Evolutionary conservation across 2,329 filamentous ascomycete species (phyloP).

Genomic region (Hypoxylon sp.): DNA sequence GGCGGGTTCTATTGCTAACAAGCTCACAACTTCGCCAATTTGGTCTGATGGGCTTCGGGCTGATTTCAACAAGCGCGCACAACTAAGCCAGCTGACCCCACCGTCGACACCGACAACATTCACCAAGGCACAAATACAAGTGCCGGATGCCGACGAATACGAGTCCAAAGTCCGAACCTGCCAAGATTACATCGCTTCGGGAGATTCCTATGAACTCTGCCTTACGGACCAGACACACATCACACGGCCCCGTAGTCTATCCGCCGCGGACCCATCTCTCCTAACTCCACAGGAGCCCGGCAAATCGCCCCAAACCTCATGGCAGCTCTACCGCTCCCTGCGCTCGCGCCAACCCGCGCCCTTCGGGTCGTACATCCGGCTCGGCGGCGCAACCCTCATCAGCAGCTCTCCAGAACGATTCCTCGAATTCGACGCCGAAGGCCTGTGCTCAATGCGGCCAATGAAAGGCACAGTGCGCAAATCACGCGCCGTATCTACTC

Average conservation of each 20-base stretch:
- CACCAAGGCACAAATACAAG: constrained; percentile 52
- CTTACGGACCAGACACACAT: constrained; percentile 82
- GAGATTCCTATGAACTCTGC: constrained; percentile 89
- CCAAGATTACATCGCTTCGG: constrained; percentile 79
- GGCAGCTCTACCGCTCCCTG: constrained; percentile 80
- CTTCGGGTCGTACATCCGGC: constrained; percentile 85
- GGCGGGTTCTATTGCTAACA: constrained; percentile 59
- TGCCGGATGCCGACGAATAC: constrained; percentile 68
- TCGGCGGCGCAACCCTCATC: constrained; percentile 79
- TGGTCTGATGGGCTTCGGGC: constrained; percentile 54
- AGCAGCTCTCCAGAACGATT: constrained; percentile 93
- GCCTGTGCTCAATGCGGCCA: constrained; percentile 83
- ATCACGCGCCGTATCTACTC: constrained; percentile 72
- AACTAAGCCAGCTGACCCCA: constrained; percentile 49
- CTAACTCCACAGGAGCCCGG: constrained; percentile 56
- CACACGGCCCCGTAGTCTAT: constrained; percentile 56
- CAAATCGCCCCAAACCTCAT: constrained; percentile 61
- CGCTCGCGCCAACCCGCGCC: constrained; percentile 82
- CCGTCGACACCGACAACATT: constrained; percentile 49
- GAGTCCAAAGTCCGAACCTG: constrained; percentile 77
- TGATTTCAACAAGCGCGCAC: constrained; percentile 40
- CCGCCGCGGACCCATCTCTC: constrained; percentile 66
- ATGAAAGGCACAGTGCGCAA: constrained; percentile 99
- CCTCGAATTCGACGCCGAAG: constrained; percentile 69
- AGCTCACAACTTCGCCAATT: constrained; percentile 53